Percentiles rank a stretch among this genome's conserved stretches.
Evolutionary conservation across 495 filamentous ascomycete species (phyloP).

Genomic region (Trichoderma erinaceum): DNA sequence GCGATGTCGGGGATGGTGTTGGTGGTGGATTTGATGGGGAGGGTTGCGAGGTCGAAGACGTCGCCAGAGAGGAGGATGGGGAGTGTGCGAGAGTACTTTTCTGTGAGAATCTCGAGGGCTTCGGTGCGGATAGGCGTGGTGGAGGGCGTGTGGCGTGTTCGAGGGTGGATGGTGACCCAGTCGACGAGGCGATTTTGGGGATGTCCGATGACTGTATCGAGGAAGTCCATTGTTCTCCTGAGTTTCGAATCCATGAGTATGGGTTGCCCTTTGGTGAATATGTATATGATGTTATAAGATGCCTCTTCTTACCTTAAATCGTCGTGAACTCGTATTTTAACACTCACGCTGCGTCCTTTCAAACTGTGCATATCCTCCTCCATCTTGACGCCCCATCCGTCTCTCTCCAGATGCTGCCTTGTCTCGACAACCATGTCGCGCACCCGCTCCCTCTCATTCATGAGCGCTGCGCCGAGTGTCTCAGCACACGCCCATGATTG

Average conservation of each 20-base stretch:
- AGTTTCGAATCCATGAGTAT: not conserved
- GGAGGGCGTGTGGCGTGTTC: slow-evolving; percentile 48
- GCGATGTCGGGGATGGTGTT: slow-evolving; percentile 23
- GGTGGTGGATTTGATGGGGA: slow-evolving; percentile 39
- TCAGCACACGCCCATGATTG: slow-evolving; percentile 62
- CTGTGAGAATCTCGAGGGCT: slow-evolving; percentile 49
- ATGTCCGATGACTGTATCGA: slow-evolving; percentile 42
- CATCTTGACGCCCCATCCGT: slow-evolving; percentile 39
- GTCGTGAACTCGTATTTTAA: slow-evolving; percentile 60
- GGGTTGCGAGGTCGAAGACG: slow-evolving; percentile 44
- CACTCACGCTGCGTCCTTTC: slow-evolving; percentile 46
- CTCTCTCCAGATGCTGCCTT: slow-evolving; percentile 35
- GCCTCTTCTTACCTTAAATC: slow-evolving; percentile 40
- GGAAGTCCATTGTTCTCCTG: slow-evolving; percentile 43
- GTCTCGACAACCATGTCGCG: slow-evolving; percentile 51
- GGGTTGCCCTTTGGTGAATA: not conserved
- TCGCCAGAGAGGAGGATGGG: slow-evolving; percentile 59
- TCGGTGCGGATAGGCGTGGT: slow-evolving; percentile 52
- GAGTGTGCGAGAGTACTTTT: slow-evolving; percentile 38
- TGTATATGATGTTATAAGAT: too few relatives aligned
- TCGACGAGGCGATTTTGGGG: slow-evolving; percentile 43
- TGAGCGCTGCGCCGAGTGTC: slow-evolving; percentile 55
- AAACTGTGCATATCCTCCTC: slow-evolving; percentile 29
- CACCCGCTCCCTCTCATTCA: slow-evolving; percentile 54
- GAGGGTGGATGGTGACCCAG: slow-evolving; percentile 60